Evolutionary conservation across 805 yeast species (phyloP), one percentile per base, ranked within the genome.

Genomic region (Lipomyces japonicus): DNA sequence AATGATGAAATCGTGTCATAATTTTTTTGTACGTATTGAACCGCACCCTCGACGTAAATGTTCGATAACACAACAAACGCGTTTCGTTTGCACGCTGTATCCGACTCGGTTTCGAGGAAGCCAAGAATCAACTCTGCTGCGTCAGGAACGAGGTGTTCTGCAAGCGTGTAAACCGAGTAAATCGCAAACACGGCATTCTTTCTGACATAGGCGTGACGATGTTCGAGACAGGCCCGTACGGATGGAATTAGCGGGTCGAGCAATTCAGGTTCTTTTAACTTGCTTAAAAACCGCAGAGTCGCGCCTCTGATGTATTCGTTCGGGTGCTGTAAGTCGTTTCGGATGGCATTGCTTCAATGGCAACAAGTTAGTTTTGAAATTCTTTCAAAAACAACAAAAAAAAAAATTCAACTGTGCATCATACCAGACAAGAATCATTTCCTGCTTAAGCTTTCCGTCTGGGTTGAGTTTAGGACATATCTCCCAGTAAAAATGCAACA

Each of bases 121-220:
- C 78, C 77, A 57, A 75, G 73, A 58, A 91, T 75, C 55, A 91
- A 76, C 59, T 86, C 95, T 46, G 89, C 84, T n/a, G 97, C 96
- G 71, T 95, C 98, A 4, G 98, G 98, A 40, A 87, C 77, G 65
- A 93, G 77, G 70, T 86, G 91, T 36, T 85, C 89, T 30, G 95
- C 81, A 45, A 84, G 90, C 65, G 81, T 76, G 68, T 78, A 85
- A 61, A 93, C 86, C 22, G 95, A 81, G 62, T 77, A 79, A 51
- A 93, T 80, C 37, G 97, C 95, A 69, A 91, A 84, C 21, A 88
- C 90, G 4, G 98, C 98, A 66, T 93, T 91, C 69, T 93, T 93
- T 67, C 99, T 83, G 56, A 93, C 98, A 65, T 95, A 93, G 7
- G 97, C 95, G 70, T 93, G 97, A 61, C 98, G 84, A 71, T 93